Evolutionary conservation across 164 flowering plant species (phyloP), one percentile per base, ranked within the genome.

Genomic region (Vitis labrusca): DNA sequence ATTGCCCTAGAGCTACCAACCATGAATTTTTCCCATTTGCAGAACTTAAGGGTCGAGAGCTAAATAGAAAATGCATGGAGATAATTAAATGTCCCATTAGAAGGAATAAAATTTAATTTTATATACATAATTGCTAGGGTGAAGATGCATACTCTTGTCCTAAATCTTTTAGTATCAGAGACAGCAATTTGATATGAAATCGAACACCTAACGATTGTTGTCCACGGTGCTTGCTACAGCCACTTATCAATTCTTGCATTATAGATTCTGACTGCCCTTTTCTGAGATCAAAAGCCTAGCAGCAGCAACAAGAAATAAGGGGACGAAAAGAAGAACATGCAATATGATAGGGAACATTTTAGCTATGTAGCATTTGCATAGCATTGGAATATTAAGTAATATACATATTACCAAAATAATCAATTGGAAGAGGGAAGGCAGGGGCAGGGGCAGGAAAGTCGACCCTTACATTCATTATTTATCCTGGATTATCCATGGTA

Each of bases 231-330:
- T 77, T 74, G 54, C 66, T 65, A 58, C 86, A 71, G 9, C 88
- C 88, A 64, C 71, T 64, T 3, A 71, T 71, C 71, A 94, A 47
- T 64, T 94, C 97, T 71, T 84, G 76, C 65, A 94, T 79, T 37
- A 92, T 65, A 60, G 75, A 73, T 78, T 86, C 91, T 59, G 93
- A 76, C 72, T 85, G 79, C 32, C 91, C 94, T 80, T 86, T 81
- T 77, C 73, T 84, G 65, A 94, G 8, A 55, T 81, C 80, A 65
- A 94, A 85, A 69, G 85, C 84, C 98, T 94, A 68, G 7, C 44
- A 37, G 44, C 44, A 37, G 5, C 5, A 37, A 37, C 5, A 37
- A 37, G 5, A 37, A 37, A 37, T 37, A 6, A 37, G 44, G 44
- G 2, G 44, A 37, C 5, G 44, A 6, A 37, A 37, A 37, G 2